Evolutionary conservation across 805 yeast genomes (phyloP), one percentile per base, ranked within the genome.

Genomic region (Teunomyces panamensis): DNA sequence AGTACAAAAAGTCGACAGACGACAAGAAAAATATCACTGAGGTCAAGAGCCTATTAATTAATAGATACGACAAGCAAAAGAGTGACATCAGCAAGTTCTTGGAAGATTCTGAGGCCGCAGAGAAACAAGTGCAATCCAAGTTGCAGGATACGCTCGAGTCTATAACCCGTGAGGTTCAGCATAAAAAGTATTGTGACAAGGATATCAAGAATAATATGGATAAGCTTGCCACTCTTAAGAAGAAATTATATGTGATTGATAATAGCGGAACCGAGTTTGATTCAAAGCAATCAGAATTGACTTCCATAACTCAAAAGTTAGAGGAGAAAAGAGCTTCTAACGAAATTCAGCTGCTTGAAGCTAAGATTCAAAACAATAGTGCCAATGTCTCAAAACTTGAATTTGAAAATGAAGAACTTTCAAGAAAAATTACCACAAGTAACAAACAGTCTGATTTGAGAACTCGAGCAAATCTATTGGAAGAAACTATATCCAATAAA

Each of bases 401-500:
- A 43, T 52, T 48, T 45, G 69, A 64, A 27, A 57, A 83, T 9
- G 94, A 88, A 8, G 72, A 71, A 0, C 56, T 83, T 11, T 77
- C 78, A 47, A 72, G 72, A 13, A 75, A 79, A 16, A 69, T 87
- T 10, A 58, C 78, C 4, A 64, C 68, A 11, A 74, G 79, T 3
- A 84, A 79, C 54, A 75, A 77, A 55, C 85, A 80, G 56, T 71
- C 86, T 0, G 90, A 83, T 43, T 56, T 74, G 2, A 69, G 78
- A 50, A 85, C 89, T 0, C 81, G 78, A 51, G 56, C 81, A 3
- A 69, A 75, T 0, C 56, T 83, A 13, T 53, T 78, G 29, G 57
- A 60, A 16, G 81, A 78, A 29, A 73, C 78, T 9, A 54, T 61
- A 2, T 57, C 49, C 1, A 57, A 65, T 33, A 73, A 68, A 41